Percentiles rank a stretch among this genome's conserved stretches.
phyloP scores from a whole-genome alignment of 768 basidiomycete genomes.

The Lyophyllum decastes region DNA sequence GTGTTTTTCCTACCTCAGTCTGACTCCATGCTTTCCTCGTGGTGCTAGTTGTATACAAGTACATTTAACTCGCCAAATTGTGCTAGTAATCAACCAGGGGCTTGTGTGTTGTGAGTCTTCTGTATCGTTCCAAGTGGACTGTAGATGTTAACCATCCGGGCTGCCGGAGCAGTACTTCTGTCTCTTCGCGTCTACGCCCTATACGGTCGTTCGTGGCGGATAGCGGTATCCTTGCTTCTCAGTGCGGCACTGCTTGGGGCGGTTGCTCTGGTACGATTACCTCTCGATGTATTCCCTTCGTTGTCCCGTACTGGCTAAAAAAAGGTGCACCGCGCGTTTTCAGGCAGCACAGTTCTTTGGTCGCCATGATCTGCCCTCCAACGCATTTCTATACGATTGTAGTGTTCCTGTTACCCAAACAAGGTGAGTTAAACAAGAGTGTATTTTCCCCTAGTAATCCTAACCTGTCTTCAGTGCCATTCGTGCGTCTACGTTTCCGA shows the following conservation, averaged over 20 bases:
- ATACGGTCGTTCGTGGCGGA: not conserved
- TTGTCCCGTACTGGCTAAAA: not conserved
- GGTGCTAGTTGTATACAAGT: not conserved
- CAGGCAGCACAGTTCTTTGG: not conserved
- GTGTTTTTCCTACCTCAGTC: no score
- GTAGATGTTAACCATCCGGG: no score
- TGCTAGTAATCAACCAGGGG: not conserved
- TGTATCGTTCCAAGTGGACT: not conserved
- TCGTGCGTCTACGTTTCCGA: not conserved
- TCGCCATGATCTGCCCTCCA: not conserved
- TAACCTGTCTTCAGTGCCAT: not conserved
- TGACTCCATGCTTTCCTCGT: no score
- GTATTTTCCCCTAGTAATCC: no score
- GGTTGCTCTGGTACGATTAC: not conserved
- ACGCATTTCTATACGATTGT: not conserved
- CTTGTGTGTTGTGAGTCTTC: not conserved
- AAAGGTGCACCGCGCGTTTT: not conserved
- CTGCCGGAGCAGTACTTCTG: not conserved
- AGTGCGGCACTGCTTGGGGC: not conserved
- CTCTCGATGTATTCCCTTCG: not conserved
- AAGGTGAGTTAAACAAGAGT: not conserved
- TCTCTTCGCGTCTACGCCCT: conserved; percentile 6
- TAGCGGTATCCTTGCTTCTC: not conserved
- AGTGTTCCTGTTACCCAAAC: not conserved
- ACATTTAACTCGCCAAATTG: not conserved